phyloP scores from a whole-genome alignment of 140 eudicot species.

The Ambrosia hybrid region DNA sequence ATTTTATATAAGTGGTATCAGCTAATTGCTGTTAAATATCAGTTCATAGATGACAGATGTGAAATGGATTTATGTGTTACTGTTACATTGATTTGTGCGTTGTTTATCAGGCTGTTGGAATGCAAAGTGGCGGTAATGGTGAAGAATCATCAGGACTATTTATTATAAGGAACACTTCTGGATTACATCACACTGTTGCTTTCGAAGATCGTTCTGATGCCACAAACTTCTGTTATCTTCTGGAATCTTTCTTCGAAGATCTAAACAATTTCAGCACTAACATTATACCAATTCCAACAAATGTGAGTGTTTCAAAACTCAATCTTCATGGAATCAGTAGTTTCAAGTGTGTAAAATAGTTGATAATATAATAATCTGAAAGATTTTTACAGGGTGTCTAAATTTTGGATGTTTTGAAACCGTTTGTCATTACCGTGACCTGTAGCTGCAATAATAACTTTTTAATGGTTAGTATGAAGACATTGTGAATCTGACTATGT shows the following conservation, averaged over 20 bases:
- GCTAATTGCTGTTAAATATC: too few species aligned
- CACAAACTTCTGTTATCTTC: constrained; percentile 70
- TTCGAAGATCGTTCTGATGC: constrained; percentile 86
- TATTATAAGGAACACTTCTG: constrained; percentile 44
- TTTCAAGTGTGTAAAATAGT: not conserved
- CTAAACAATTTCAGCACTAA: constrained; percentile 52
- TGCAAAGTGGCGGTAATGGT: constrained; percentile 52
- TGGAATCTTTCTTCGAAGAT: constrained; percentile 70
- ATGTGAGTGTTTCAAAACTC: constrained; percentile 46
- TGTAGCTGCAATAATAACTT: too few species aligned
- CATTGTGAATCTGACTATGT: too few species aligned
- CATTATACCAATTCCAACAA: constrained; percentile 54
- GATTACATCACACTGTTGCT: too few species aligned
- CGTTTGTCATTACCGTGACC: not conserved
- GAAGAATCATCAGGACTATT: constrained; percentile 52
- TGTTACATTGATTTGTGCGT: not conserved
- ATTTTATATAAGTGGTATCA: not conserved
- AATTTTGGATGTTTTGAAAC: too few species aligned
- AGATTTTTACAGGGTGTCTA: too few species aligned
- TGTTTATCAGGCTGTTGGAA: constrained; percentile 56
- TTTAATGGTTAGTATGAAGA: too few species aligned
- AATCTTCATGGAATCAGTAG: not conserved
- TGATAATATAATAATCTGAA: too few species aligned
- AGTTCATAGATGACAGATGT: too few species aligned
- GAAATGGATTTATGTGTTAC: too few species aligned